phyloP scores from a whole-genome alignment of 176 grass and related monocot genomes.

The Hyparrhenia diplandra region DNA sequence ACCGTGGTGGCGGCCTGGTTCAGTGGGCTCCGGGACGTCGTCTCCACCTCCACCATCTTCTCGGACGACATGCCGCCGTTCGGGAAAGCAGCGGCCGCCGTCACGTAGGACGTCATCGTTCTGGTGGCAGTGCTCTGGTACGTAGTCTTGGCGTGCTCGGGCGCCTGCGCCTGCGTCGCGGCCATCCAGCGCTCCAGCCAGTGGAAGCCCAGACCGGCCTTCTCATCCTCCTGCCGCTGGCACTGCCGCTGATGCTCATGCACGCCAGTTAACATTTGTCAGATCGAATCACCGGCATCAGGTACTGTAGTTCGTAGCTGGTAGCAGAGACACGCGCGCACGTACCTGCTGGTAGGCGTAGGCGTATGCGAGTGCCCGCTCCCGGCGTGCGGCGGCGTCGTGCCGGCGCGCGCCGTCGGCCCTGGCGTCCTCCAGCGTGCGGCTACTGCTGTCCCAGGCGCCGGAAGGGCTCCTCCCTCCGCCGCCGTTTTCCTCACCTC shows the following conservation, averaged over 20 bases:
- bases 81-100: neutral
- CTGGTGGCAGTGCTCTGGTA: neutral
- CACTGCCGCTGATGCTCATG: conserved; percentile 19
- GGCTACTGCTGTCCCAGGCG: conserved; percentile 48
- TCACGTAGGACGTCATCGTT: neutral
- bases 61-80: conserved; percentile 43
- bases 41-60: conserved; percentile 50
- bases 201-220: conserved; percentile 48
- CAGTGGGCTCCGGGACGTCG: conserved; percentile 21
- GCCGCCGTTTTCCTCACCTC: neutral
- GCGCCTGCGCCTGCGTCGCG: conserved; percentile 11
- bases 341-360: conserved; percentile 45
- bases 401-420: conserved; percentile 42
- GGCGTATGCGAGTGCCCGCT: conserved; percentile 70
- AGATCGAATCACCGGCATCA: neutral
- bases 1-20: neutral
- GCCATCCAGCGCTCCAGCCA: conserved; percentile 74
- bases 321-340: neutral
- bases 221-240: conserved; percentile 35
- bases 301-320: neutral
- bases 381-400: conserved; percentile 45
- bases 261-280: neutral
- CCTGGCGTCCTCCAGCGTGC: conserved; percentile 39
- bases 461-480: conserved; percentile 27
- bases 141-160: neutral